These are phyloP conservation scores for Sugiyamaella novakii DNA, from an alignment of 1,139 yeast species.

Conservation along the genomic window DNA sequence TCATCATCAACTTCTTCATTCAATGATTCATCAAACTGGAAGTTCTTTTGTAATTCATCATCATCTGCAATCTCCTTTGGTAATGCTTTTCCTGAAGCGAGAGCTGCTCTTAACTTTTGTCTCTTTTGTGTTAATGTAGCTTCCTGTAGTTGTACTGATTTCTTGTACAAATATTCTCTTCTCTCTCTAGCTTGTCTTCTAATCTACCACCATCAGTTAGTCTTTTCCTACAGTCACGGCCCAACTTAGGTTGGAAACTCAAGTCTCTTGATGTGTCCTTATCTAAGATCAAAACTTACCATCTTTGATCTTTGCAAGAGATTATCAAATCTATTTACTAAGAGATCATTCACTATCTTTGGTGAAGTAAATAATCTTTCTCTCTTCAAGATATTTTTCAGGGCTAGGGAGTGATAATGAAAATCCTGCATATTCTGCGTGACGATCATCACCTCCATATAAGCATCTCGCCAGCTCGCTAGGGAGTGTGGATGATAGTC, in stretches of 20 bases:
- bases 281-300: too few species aligned
- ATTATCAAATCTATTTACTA: too few species aligned
- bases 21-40: slow-evolving; percentile 75
- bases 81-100: slow-evolving; percentile 88
- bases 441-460: background rate
- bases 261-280: too few species aligned
- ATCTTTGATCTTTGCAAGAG: too few species aligned
- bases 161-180: slow-evolving; percentile 86
- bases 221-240: background rate
- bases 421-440: background rate
- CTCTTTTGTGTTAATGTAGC: slow-evolving; percentile 83
- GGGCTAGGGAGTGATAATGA: slow-evolving; percentile 15
- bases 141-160: slow-evolving; percentile 88
- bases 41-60: slow-evolving; percentile 74
- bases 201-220: slow-evolving; percentile 48
- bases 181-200: slow-evolving; percentile 95
- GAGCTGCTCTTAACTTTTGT: slow-evolving; percentile 80
- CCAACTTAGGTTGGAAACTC: background rate
- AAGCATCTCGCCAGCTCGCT: too few species aligned
- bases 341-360: too few species aligned
- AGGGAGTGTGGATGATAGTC: too few species aligned
- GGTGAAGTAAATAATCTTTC: background rate
- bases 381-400: slow-evolving; percentile 13
- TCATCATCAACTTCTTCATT: slow-evolving; percentile 73
- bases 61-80: slow-evolving; percentile 92